phyloP scores from a whole-genome alignment of 345 rosid genomes.

The Salix suchowensis region DNA sequence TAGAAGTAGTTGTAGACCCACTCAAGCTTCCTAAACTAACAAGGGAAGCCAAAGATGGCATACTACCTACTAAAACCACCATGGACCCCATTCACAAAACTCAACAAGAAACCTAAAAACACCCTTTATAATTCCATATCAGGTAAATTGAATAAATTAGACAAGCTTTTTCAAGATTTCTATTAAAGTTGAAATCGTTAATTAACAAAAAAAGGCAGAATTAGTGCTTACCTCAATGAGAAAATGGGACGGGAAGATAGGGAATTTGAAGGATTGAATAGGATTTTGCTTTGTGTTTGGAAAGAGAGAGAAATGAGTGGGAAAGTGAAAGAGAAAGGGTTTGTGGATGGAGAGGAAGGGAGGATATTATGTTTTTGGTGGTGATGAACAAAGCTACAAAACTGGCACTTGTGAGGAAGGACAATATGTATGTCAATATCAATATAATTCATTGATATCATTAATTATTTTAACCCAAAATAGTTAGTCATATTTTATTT shows the following conservation, averaged over 20 bases:
- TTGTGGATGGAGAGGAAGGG: constrained; percentile 14
- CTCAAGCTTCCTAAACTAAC: constrained; percentile 45
- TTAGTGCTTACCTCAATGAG: neutral
- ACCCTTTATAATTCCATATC: neutral
- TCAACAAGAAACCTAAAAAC: constrained; percentile 5
- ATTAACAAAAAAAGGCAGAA: neutral
- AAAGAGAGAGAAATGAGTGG: constrained; percentile 2
- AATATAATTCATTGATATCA: too few species aligned
- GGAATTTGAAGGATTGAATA: neutral
- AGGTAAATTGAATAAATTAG: neutral
- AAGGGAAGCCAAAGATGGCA: constrained; percentile 73
- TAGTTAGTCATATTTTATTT: too few species aligned
- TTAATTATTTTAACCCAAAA: too few species aligned
- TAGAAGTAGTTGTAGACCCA: constrained; percentile 16
- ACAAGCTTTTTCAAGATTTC: neutral
- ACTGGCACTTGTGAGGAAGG: neutral
- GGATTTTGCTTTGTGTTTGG: neutral
- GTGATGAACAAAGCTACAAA: neutral
- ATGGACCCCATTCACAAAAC: constrained; percentile 37
- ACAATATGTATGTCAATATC: too few species aligned
- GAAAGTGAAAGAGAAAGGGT: constrained; percentile 7
- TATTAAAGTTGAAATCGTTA: neutral
- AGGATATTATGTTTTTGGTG: neutral
- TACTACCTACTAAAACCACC: constrained; percentile 69
- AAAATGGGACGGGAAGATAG: neutral